Conservation (phyloP, 2,329 filamentous ascomycete species). For the Colletotrichum limetticola region DNA sequence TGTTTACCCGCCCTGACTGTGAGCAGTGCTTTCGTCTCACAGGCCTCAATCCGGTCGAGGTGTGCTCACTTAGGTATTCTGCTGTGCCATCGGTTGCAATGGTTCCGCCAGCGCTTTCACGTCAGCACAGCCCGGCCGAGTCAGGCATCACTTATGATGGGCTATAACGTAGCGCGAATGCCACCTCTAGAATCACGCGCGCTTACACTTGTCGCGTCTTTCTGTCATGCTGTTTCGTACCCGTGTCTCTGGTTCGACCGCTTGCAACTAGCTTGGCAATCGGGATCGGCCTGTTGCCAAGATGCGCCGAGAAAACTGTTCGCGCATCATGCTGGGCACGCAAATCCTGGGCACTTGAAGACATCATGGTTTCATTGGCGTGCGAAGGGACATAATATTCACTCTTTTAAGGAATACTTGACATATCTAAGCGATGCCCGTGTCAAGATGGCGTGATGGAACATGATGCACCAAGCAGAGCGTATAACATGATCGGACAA, state of each 20-base stretch:
- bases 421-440: not conserved
- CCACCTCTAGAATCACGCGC: not conserved
- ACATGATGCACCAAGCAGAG: not conserved
- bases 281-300: slow-evolving; percentile 11
- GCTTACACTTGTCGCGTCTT: not conserved
- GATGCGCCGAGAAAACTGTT: slow-evolving; percentile 17
- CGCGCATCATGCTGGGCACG: not conserved
- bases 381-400: not conserved
- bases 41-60: not conserved
- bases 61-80: not conserved
- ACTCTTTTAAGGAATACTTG: not conserved
- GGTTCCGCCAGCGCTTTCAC: slow-evolving; percentile 4
- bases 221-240: not conserved
- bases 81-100: not conserved
- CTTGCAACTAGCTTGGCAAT: not conserved
- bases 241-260: not conserved
- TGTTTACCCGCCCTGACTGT: not conserved
- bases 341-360: not conserved
- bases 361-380: not conserved
- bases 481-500: not conserved
- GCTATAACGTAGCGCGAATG: not conserved
- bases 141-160: not conserved
- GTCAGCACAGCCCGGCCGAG: not conserved
- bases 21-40: not conserved
- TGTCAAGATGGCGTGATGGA: not conserved